These are phyloP conservation scores for Leccinum disarticulatum DNA, from an alignment of 768 basidiomycete species.

Conservation along the genomic window DNA sequence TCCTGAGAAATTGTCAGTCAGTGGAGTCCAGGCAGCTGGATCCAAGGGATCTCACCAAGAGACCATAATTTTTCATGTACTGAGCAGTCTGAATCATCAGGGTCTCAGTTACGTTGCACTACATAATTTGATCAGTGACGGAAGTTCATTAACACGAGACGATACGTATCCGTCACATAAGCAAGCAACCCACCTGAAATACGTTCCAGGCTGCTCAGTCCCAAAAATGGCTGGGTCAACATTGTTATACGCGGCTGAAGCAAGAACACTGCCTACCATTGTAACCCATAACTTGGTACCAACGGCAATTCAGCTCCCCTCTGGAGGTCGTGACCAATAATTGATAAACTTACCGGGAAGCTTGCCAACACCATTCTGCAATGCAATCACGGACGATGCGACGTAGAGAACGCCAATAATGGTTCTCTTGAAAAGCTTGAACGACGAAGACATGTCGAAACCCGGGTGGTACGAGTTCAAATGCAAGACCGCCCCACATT, in stretches of 20 bases:
- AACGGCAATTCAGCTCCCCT: conserved; percentile 6
- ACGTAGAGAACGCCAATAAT: conserved; percentile 13
- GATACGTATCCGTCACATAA: not conserved
- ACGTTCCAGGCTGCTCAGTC: conserved; percentile 59
- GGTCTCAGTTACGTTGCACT: conserved; percentile 60
- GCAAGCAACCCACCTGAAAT: conserved; percentile 45
- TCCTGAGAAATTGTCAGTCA: conserved; percentile 36
- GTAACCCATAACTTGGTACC: conserved; percentile 30
- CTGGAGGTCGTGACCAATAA: not conserved
- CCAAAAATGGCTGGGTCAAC: conserved; percentile 4
- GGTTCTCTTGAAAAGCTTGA: conserved; percentile 4
- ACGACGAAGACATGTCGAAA: conserved; percentile 12
- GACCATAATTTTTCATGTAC: conserved; percentile 52
- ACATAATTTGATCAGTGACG: not conserved
- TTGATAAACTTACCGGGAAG: conserved; percentile 27
- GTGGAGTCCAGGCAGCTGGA: not conserved
- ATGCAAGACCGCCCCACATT: not conserved
- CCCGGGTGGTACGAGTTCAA: not conserved
- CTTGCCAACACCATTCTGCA: conserved; percentile 32
- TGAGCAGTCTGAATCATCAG: conserved; percentile 49
- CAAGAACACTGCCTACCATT: conserved; percentile 22
- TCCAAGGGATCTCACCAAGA: conserved; percentile 36
- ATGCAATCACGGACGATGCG: conserved; percentile 15
- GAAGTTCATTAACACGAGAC: not conserved
- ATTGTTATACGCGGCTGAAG: not conserved